Evolutionary conservation across 441 rosid genomes (phyloP), one percentile per base, ranked within the genome.

Genomic region (Breynia disticha): DNA sequence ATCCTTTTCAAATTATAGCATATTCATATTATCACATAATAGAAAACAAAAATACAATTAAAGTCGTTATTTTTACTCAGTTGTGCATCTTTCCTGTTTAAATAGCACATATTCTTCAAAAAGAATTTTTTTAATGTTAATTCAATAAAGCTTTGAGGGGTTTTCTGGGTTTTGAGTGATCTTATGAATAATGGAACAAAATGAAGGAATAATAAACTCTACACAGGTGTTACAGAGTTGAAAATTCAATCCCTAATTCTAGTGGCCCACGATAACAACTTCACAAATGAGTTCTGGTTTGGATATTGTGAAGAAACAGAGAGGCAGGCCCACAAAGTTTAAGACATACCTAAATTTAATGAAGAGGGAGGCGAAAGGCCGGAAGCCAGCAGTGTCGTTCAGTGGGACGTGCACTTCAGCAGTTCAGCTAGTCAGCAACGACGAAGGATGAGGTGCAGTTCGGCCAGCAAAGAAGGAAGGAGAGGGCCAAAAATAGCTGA

Each of bases 321-420:
- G 98, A 46, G 96, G 95, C 19, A 79, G 95, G 56, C 95, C 96
- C 24, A 76, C 88, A 72, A 87, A 90, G 74, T 82, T n/a, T n/a
- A n/a, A n/a, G n/a, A n/a, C n/a, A n/a, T n/a, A n/a, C n/a, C n/a
- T n/a, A n/a, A n/a, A n/a, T n/a, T n/a, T n/a, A n/a, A n/a, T n/a
- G n/a, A n/a, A n/a, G n/a, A n/a, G n/a, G n/a, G n/a, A n/a, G n/a
- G n/a, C n/a, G n/a, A n/a, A n/a, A n/a, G n/a, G n/a, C n/a, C n/a
- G n/a, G n/a, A n/a, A n/a, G n/a, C n/a, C n/a, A n/a, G n/a, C n/a
- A n/a, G n/a, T n/a, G n/a, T n/a, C n/a, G n/a, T n/a, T n/a, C n/a
- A n/a, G n/a, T n/a, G n/a, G n/a, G n/a, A n/a, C n/a, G n/a, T n/a
- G n/a, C n/a, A n/a, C n/a, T n/a, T n/a, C n/a, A n/a, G n/a, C n/a